Conservation (phyloP, 2,329 filamentous ascomycete species). For the Nemania diffusa region DNA sequence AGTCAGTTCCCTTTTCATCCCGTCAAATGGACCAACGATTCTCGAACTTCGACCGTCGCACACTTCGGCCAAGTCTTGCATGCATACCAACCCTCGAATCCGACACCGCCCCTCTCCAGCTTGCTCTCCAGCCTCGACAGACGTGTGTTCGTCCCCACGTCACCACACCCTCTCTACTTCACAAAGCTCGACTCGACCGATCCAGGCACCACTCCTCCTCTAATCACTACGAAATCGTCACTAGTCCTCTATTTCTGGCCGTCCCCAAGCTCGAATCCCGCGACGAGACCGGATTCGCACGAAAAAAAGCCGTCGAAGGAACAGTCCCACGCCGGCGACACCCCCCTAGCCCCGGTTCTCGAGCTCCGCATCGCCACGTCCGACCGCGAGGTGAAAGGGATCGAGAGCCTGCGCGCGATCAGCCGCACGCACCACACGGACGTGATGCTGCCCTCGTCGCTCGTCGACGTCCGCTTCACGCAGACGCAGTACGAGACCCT, state of each 20-base stretch:
- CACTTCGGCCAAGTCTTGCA: constrained; percentile 64
- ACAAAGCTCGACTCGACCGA: constrained; percentile 46
- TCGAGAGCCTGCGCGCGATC: constrained; percentile 54
- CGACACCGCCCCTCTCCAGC: constrained; percentile 27
- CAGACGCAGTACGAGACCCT: constrained; percentile 52
- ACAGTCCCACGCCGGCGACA: constrained; percentile 7
- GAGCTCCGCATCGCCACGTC: constrained; percentile 53
- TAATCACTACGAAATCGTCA: constrained; percentile 44
- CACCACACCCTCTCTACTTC: constrained; percentile 61
- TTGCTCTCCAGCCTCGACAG: constrained; percentile 37
- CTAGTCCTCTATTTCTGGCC: constrained; percentile 62
- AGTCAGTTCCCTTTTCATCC: constrained; percentile 29
- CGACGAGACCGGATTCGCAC: not conserved
- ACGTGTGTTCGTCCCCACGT: constrained; percentile 57
- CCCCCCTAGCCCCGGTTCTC: constrained; percentile 48
- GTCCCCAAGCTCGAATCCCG: constrained; percentile 37
- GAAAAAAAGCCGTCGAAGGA: constrained; percentile 13
- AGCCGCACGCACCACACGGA: constrained; percentile 53
- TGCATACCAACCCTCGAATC: constrained; percentile 21
- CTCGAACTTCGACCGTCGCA: constrained; percentile 51
- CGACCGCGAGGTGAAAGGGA: constrained; percentile 49
- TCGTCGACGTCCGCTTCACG: constrained; percentile 61
- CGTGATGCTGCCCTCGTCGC: constrained; percentile 57
- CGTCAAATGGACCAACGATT: constrained; percentile 42
- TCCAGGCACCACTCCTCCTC: constrained; percentile 38